A percentile compares a stretch with the other conserved stretches of the same genome.
phyloP scores from a whole-genome alignment of 179 eudicot species.

The Silene vulgaris region DNA sequence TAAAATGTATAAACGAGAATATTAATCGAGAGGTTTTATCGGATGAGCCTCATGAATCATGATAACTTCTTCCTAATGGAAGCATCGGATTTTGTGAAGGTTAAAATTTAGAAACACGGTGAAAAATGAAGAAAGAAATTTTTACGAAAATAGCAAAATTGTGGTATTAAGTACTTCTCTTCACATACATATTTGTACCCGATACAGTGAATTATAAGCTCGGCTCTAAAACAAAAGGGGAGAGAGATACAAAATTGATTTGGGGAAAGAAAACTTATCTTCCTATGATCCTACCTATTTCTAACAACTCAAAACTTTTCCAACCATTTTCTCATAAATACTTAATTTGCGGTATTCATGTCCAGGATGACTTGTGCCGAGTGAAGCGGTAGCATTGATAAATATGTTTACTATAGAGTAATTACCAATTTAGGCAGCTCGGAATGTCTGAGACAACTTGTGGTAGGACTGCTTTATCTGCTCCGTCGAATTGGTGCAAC shows the following conservation, averaged over 20 bases:
- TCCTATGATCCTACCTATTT: not conserved
- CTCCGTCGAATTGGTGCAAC: constrained; percentile 9
- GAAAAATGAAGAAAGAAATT: not conserved
- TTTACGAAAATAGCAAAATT: not conserved
- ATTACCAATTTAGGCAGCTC: constrained; percentile 27
- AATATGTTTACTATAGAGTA: not conserved
- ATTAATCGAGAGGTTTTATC: no score
- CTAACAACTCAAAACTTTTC: constrained; percentile 3
- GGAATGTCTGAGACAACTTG: constrained; percentile 35
- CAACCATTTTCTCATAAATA: not conserved
- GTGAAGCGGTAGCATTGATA: not conserved
- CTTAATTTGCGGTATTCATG: not conserved
- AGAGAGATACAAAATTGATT: not conserved
- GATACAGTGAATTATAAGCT: not conserved
- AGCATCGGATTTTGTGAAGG: not conserved
- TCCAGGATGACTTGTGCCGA: not conserved
- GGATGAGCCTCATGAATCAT: no score
- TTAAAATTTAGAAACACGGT: no score
- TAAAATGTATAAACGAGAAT: no score
- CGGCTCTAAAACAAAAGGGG: not conserved
- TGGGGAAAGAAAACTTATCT: not conserved
- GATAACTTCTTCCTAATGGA: not conserved
- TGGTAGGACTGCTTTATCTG: constrained; percentile 51
- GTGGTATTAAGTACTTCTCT: not conserved
- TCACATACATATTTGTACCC: not conserved